These are phyloP conservation scores for Mucor sp. DNA, from an alignment of 371 early-diverging fungal genomes.

Conservation along the genomic window DNA sequence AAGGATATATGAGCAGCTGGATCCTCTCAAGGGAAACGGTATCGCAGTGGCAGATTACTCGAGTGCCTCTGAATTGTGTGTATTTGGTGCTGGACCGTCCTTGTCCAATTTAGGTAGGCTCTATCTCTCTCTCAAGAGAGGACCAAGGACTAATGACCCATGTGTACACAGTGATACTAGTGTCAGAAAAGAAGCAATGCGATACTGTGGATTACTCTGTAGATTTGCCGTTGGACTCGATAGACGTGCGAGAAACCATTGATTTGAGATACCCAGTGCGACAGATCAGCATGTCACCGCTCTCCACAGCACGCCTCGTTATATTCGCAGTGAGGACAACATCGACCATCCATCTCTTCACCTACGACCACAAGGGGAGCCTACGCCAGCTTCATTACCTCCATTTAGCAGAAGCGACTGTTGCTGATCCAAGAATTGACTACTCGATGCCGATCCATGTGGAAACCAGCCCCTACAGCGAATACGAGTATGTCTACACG, in stretches of 20 bases:
- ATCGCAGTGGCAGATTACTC: not conserved
- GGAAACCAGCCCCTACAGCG: slow-evolving; percentile 9
- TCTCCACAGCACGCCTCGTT: not conserved
- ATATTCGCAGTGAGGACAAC: slow-evolving; percentile 19
- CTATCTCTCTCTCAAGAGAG: no score
- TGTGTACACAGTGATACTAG: not conserved
- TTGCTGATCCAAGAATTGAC: not conserved
- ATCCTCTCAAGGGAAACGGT: slow-evolving; percentile 19
- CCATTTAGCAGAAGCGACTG: slow-evolving; percentile 1
- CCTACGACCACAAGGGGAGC: not conserved
- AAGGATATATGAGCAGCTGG: not conserved
- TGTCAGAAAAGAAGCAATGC: not conserved
- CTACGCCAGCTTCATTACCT: not conserved
- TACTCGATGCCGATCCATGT: slow-evolving; percentile 25
- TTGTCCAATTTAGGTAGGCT: slow-evolving; percentile 18
- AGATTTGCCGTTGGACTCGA: not conserved
- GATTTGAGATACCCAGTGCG: slow-evolving; percentile 18
- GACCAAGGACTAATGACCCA: not conserved
- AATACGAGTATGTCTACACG: slow-evolving; percentile 10
- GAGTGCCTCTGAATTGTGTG: not conserved
- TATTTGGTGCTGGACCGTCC: slow-evolving; percentile 14
- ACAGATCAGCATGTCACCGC: slow-evolving; percentile 16
- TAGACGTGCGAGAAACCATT: not conserved
- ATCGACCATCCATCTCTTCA: slow-evolving; percentile 6
- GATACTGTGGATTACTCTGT: not conserved